Evolutionary conservation across 306 rosid genomes (phyloP), one percentile per base, ranked within the genome.

Genomic region (Trichosanthes cucumerina): DNA sequence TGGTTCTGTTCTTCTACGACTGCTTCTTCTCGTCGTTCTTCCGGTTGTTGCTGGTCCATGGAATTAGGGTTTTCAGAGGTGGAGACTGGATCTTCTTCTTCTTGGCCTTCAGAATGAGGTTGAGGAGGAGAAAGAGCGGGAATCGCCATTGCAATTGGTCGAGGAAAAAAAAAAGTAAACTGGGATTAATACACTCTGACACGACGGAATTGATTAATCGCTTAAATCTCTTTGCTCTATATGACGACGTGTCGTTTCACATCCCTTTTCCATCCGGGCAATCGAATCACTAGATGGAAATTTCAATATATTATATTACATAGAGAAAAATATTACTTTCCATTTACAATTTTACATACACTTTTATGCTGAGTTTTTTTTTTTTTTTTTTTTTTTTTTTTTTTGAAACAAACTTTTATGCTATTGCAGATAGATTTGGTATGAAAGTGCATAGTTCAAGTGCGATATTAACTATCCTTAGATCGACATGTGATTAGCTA

Each of bases 51-150:
- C 21, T 60, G 38, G 43, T 76, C 50, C 44, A 76, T 3, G 71
- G 58, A 13, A 78, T 14, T 46, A 58, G 90, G 84, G 83, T 75
- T 75, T 82, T 77, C 80, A 71, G 77, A 23, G 10, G 66, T 62
- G 70, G 86, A 68, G 9, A 13, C 44, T 36, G 63, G 53, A 73
- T 34, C 65, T 50, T 36, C 77, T 79, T 65, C 78, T 15, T 72
- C 77, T 28, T 18, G 28, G 7, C 4, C 41, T 36, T 79, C 65
- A 16, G 77, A 24, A 4, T 16, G 58, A 60, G 53, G 14, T 2
- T 36, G 49, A 4, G 50, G n/a, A 78, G 75, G 21, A 74, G 62
- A 31, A 74, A 18, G 26, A 44, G 54, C 47, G 47, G 63, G 75
- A 78, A 69, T 47, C 24, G 80, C 59, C 80, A 78, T 78, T 6